Evolutionary conservation across 306 rosid species (phyloP).

Genomic region (Dalbergia oliveri): DNA sequence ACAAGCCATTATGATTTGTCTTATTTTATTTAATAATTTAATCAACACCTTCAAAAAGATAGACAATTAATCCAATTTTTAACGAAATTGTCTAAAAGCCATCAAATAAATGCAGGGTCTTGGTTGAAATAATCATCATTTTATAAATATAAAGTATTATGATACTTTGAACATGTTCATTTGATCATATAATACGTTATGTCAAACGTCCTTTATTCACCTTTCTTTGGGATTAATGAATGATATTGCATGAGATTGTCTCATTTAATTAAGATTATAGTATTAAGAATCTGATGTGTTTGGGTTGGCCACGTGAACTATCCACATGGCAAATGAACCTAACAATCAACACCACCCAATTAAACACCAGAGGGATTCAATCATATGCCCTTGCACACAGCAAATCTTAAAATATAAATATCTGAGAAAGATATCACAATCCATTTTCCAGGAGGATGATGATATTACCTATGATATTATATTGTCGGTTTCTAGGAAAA

Average conservation of each 20-base stretch:
- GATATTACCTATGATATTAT: slow-evolving; percentile 47
- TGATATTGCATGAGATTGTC: background rate
- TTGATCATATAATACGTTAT: background rate
- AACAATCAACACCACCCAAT: slow-evolving; percentile 34
- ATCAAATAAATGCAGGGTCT: too few species aligned
- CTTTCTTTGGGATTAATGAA: slow-evolving; percentile 34
- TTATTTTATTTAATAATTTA: too few species aligned
- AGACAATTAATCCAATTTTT: too few species aligned
- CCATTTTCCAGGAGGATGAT: slow-evolving; percentile 49
- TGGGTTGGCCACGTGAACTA: slow-evolving; percentile 71
- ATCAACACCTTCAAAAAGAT: too few species aligned
- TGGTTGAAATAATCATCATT: too few species aligned
- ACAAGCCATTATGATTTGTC: too few species aligned
- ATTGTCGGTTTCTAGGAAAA: slow-evolving; percentile 41
- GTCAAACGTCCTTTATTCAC: background rate
- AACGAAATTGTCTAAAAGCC: too few species aligned
- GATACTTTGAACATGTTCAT: slow-evolving; percentile 24
- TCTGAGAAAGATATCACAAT: slow-evolving; percentile 20
- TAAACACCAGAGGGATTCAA: slow-evolving; percentile 33
- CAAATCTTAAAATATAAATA: slow-evolving; percentile 35
- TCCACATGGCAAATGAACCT: slow-evolving; percentile 56
- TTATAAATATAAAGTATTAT: background rate
- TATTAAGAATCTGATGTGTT: slow-evolving; percentile 19
- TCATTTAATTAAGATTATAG: slow-evolving; percentile 1
- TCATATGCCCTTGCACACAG: slow-evolving; percentile 32